Percentiles rank a stretch among this genome's conserved stretches.
phyloP scores from a whole-genome alignment of 768 basidiomycete species.

The Trametes sanguinea region DNA sequence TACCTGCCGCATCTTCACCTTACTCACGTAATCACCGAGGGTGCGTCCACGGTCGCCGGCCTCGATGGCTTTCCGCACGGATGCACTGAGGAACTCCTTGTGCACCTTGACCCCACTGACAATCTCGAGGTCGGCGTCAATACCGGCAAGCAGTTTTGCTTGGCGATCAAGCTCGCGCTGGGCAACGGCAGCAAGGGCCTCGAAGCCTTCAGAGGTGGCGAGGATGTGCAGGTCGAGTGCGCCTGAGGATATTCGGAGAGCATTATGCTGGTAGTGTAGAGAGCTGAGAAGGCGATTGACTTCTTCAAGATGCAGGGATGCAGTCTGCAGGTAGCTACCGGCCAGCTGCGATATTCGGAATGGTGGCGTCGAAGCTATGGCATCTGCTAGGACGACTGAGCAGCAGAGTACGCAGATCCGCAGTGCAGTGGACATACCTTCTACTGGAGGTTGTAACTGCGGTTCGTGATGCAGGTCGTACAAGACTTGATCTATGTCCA shows the following conservation, averaged over 20 bases:
- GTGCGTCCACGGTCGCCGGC: conserved; percentile 67
- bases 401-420: not conserved
- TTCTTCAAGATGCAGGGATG: conserved; percentile 65
- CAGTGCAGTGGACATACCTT: conserved; percentile 47
- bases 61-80: conserved; percentile 70
- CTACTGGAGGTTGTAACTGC: conserved; percentile 66
- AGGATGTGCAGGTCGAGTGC: conserved; percentile 75
- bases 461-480: conserved; percentile 62
- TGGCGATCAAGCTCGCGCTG: conserved; percentile 69
- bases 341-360: conserved; percentile 68
- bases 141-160: conserved; percentile 55
- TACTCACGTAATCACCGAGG: conserved; percentile 79
- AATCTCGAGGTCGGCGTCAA: conserved; percentile 73
- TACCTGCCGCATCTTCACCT: conserved; percentile 77
- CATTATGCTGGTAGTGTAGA: conserved; percentile 66
- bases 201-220: conserved; percentile 69
- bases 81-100: conserved; percentile 70
- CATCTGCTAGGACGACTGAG: conserved; percentile 41
- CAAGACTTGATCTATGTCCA: conserved; percentile 65
- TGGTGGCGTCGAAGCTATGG: conserved; percentile 68
- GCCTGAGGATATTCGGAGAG: conserved; percentile 70
- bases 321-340: conserved; percentile 62
- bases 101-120: conserved; percentile 69
- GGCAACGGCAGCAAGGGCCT: conserved; percentile 68
- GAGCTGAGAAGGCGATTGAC: conserved; percentile 53